Percentiles rank a stretch among this genome's conserved stretches.
phyloP scores from a whole-genome alignment of 169 alveolate genomes.

The Cryptosporidium parvum region DNA sequence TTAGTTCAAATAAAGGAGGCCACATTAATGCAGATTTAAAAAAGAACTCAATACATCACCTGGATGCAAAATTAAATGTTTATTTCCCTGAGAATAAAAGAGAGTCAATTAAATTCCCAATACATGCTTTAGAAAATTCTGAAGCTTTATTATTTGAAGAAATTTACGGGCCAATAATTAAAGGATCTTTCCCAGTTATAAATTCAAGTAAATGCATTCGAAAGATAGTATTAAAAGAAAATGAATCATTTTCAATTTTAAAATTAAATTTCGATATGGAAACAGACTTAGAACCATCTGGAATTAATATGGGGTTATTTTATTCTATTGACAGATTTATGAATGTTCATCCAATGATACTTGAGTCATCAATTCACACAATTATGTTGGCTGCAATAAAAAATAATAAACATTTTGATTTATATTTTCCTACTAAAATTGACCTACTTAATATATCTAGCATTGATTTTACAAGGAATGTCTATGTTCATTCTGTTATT shows the following conservation, averaged over 20 bases:
- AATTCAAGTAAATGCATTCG: slow-evolving; percentile 34
- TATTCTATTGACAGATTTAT: slow-evolving; percentile 66
- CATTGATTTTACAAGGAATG: neutral
- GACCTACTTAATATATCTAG: neutral
- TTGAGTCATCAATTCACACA: slow-evolving; percentile 46
- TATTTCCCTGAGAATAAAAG: neutral
- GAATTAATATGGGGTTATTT: slow-evolving; percentile 44
- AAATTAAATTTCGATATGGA: neutral
- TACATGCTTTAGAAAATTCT: neutral
- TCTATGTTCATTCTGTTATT: slow-evolving; percentile 12
- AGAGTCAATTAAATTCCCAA: neutral
- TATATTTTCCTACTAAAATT: slow-evolving; percentile 43
- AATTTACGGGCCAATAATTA: slow-evolving; percentile 7
- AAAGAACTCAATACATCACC: neutral
- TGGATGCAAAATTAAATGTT: slow-evolving; percentile 30
- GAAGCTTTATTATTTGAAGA: neutral
- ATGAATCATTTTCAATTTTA: slow-evolving; percentile 5
- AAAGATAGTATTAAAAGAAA: slow-evolving; percentile 14
- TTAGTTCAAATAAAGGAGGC: slow-evolving; percentile 12
- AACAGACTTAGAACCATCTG: slow-evolving; percentile 65
- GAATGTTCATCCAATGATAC: slow-evolving; percentile 64
- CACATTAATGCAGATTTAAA: neutral
- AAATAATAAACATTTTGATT: slow-evolving; percentile 7
- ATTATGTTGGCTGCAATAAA: slow-evolving; percentile 23
- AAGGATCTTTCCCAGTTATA: neutral